Evolutionary conservation across 2,329 filamentous ascomycete species (phyloP), one percentile per base, ranked within the genome.

Genomic region (Pyrenochaeta sp.): DNA sequence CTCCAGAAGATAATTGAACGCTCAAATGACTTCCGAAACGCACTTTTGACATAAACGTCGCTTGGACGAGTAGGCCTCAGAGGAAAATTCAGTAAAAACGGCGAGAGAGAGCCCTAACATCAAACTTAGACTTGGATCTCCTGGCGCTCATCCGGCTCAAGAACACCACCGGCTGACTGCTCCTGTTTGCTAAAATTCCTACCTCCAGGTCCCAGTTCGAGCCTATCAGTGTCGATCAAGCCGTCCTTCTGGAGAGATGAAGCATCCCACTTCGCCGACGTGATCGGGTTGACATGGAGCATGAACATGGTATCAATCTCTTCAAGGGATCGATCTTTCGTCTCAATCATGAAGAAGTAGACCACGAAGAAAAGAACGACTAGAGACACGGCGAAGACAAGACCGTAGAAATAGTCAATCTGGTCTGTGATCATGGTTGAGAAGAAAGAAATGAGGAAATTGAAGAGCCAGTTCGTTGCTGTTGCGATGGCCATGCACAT

Each of bases 291-390:
- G 32, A 89, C 84, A 23, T 75, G 74, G 36, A 86, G 76, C 24
- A 89, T 74, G 53, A 90, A 91, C 78, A 83, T 81, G 48, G 81
- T 79, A 60, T 93, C 89, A 38, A 93, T 87, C 68, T 92, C 87
- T 72, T 93, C 89, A 1, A 93, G 78, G 0, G 83, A 86, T 6
- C 87, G 82, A 44, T 84, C 88, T 67, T 88, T 85, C 28, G 84
- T 86, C 68, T 92, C 88, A 34, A 88, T 83, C 53, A 91, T 82
- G 69, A 90, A 90, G 73, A 92, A 89, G 75, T 87, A 92, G 30
- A 91, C 86, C 21, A 90, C 67, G 0, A 84, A 53, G 1, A 83
- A 81, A 0, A 81, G 86, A 0, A 81, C 73, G 13, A 88, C 72
- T 51, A 87, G 64, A 85, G 90, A 44, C 0, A 77, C 85, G 0